Conservation (phyloP, 495 filamentous ascomycete species). For the Penicillium daleae region DNA sequence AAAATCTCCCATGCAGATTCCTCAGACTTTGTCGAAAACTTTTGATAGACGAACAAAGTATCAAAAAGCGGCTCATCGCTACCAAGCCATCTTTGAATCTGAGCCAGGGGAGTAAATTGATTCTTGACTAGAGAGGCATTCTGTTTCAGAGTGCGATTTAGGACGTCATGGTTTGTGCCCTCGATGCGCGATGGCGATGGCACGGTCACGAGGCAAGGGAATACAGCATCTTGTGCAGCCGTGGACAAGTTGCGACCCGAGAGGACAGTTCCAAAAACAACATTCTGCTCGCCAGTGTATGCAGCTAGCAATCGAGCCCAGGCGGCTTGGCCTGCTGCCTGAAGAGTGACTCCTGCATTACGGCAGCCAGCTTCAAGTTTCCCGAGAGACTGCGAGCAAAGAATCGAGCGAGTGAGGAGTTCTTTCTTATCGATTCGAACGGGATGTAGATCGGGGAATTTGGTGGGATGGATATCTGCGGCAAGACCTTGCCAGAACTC, state of each 20-base stretch:
- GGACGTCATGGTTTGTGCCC: conserved; percentile 55
- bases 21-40: conserved; percentile 35
- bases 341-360: conserved; percentile 63
- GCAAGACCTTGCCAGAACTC: conserved; percentile 65
- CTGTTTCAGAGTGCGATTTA: conserved; percentile 59
- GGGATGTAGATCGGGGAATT: conserved; percentile 72
- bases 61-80: conserved; percentile 69
- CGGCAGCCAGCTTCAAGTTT: conserved; percentile 58
- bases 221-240: conserved; percentile 55
- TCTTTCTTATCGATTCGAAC: conserved; percentile 44
- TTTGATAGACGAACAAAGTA: conserved; percentile 80
- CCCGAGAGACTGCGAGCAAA: conserved; percentile 38
- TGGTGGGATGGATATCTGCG: conserved; percentile 55
- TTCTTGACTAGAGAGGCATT: conserved; percentile 65
- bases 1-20: conserved; percentile 48
- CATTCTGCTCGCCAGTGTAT: conserved; percentile 69
- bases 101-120: conserved; percentile 68
- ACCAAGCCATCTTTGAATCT: conserved; percentile 69
- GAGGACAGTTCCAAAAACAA: conserved; percentile 74
- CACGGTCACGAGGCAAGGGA: conserved; percentile 76
- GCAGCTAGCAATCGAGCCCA: conserved; percentile 72
- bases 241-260: conserved; percentile 65
- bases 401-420: conserved; percentile 43
- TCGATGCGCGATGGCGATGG: conserved; percentile 60
- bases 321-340: conserved; percentile 71